A percentile compares a stretch with the other conserved stretches of the same genome.
These are phyloP conservation scores for Alternaria tenuissima DNA, from an alignment of 2,329 filamentous ascomycete species.

Conservation along the genomic window DNA sequence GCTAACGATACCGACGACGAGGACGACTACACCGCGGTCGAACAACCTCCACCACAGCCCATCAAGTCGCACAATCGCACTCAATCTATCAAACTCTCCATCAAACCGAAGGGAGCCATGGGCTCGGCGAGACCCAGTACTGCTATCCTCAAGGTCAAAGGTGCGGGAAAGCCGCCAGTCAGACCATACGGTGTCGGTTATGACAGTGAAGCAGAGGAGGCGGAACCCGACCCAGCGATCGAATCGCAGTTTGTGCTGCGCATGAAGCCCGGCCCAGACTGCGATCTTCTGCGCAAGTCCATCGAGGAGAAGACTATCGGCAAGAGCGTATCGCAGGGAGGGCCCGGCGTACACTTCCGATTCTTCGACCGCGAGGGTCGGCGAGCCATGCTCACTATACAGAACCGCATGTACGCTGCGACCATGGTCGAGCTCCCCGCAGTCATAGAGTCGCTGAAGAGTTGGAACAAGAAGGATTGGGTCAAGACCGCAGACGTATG, in stretches of 20 bases:
- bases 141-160: slow-evolving; percentile 47
- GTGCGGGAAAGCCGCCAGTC: slow-evolving; percentile 41
- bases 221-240: slow-evolving; percentile 84
- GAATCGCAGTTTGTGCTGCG: slow-evolving; percentile 91
- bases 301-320: slow-evolving; percentile 83
- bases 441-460: slow-evolving; percentile 90
- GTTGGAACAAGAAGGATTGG: slow-evolving; percentile 85
- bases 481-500: slow-evolving; percentile 90
- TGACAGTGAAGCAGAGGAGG: slow-evolving; percentile 93
- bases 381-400: slow-evolving; percentile 75
- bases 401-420: slow-evolving; percentile 76
- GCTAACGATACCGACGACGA: slow-evolving; percentile 39
- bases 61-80: slow-evolving; percentile 25
- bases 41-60: slow-evolving; percentile 17
- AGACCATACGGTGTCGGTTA: slow-evolving; percentile 85
- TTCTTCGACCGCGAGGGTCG: slow-evolving; percentile 79
- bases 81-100: slow-evolving; percentile 42
- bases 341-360: slow-evolving; percentile 80
- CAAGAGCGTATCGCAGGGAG: slow-evolving; percentile 66
- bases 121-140: slow-evolving; percentile 28
- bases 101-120: slow-evolving; percentile 42
- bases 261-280: slow-evolving; percentile 85
- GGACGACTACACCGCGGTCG: slow-evolving; percentile 25
- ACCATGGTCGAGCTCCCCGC: slow-evolving; percentile 84
- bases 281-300: slow-evolving; percentile 79